Evolutionary conservation across 1,284 basidiomycete species (phyloP).

Genomic region (Anthracocystis setariae): DNA sequence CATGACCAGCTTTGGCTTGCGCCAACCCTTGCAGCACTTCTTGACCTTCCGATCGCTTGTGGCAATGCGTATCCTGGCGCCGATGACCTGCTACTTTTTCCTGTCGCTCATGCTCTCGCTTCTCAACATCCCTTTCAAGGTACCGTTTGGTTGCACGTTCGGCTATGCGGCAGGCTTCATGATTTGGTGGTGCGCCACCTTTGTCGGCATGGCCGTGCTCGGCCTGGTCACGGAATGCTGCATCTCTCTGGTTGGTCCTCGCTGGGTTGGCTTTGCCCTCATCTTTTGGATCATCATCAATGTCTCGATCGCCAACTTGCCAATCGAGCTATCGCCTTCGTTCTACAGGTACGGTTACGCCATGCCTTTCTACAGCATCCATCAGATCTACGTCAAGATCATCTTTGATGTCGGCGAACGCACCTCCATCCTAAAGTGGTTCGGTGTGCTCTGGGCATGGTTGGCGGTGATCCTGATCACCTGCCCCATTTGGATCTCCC

Average conservation of each 20-base stretch:
- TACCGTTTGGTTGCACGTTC: slow-evolving; percentile 53
- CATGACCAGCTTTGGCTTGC: slow-evolving; percentile 51
- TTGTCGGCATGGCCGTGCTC: slow-evolving; percentile 56
- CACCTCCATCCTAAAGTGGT: slow-evolving; percentile 55
- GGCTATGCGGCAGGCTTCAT: slow-evolving; percentile 63
- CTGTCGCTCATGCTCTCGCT: slow-evolving; percentile 61
- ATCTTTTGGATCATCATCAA: slow-evolving; percentile 62
- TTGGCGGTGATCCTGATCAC: slow-evolving; percentile 52
- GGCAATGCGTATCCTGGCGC: slow-evolving; percentile 50
- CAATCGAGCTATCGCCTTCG: slow-evolving; percentile 40
- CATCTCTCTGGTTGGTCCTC: slow-evolving; percentile 53
- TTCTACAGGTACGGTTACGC: slow-evolving; percentile 61
- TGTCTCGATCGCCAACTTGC: slow-evolving; percentile 54
- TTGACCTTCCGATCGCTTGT: slow-evolving; percentile 52
- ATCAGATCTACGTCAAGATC: slow-evolving; percentile 56
- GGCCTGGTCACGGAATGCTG: slow-evolving; percentile 55
- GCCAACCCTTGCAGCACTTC: slow-evolving; percentile 49
- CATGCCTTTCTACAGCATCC: slow-evolving; percentile 63
- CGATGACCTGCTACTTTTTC: slow-evolving; percentile 50
- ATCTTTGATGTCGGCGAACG: slow-evolving; percentile 59
- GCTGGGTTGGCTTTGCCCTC: slow-evolving; percentile 57
- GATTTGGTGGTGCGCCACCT: slow-evolving; percentile 56
- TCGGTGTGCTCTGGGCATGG: slow-evolving; percentile 64
- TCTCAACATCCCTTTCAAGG: slow-evolving; percentile 60
- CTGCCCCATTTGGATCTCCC: slow-evolving; percentile 58